Evolutionary conservation across 78 protist species (phyloP).

Genomic region (Cavenderia fasciculata): DNA sequence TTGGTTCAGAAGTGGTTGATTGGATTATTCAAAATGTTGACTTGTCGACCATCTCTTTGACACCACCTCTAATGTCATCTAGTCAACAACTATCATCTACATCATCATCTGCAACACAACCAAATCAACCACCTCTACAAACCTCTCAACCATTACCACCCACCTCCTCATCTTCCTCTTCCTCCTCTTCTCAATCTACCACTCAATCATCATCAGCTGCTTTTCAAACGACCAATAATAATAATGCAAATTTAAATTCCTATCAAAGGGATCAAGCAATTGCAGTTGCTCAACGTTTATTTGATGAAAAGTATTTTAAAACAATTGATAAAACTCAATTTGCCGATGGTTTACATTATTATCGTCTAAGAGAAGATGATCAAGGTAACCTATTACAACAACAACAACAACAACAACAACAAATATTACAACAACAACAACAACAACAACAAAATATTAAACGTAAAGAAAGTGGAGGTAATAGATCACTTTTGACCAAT

Average conservation of each 20-base stretch:
- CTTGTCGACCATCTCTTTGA: neutral
- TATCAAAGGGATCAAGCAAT: slow-evolving; percentile 49
- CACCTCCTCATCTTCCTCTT: too few relatives aligned
- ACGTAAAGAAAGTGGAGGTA: too few relatives aligned
- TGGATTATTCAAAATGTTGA: slow-evolving; percentile 66
- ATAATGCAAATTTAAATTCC: too few relatives aligned
- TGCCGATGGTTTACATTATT: slow-evolving; percentile 49
- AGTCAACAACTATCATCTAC: too few relatives aligned
- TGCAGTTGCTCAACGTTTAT: neutral
- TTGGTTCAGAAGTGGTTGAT: slow-evolving; percentile 47
- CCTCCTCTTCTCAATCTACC: too few relatives aligned
- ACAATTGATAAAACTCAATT: slow-evolving; percentile 51
- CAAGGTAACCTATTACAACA: neutral
- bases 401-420: neutral
- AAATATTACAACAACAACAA: slow-evolving; percentile 5
- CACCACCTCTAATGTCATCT: neutral
- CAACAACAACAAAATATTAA: neutral
- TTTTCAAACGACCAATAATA: too few relatives aligned
- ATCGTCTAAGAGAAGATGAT: slow-evolving; percentile 61
- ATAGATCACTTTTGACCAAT: too few relatives aligned
- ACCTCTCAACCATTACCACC: too few relatives aligned
- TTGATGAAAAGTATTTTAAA: slow-evolving; percentile 36
- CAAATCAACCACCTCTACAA: too few relatives aligned
- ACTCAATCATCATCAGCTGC: too few relatives aligned
- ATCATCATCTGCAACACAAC: too few relatives aligned